phyloP scores from a whole-genome alignment of 192 early-diverging fungal genomes.

The Linderina pennispora region DNA sequence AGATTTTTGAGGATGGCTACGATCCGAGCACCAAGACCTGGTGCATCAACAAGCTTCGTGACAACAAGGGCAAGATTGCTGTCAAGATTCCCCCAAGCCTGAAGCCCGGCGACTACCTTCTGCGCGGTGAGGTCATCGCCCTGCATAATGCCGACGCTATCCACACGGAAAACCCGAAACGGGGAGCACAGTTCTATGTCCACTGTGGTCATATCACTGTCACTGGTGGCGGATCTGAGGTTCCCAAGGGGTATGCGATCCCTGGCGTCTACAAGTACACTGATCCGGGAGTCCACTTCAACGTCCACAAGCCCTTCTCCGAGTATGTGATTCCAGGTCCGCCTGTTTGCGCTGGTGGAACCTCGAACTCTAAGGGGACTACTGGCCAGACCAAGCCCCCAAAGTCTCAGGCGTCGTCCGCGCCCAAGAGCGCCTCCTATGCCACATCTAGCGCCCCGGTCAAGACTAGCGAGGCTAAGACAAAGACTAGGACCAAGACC shows the following conservation, averaged over 20 bases:
- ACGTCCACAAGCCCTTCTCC: neutral
- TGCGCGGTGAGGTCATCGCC: neutral
- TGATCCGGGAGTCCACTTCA: neutral
- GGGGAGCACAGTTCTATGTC: neutral
- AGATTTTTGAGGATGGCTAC: slow-evolving; percentile 2
- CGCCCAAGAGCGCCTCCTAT: too few species aligned
- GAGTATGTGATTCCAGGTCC: neutral
- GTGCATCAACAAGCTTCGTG: neutral
- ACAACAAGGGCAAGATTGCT: neutral
- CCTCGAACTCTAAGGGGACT: too few species aligned
- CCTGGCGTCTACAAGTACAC: neutral
- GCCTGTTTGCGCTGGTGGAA: neutral
- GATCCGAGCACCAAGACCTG: neutral
- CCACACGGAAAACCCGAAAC: neutral
- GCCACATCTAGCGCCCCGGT: too few species aligned
- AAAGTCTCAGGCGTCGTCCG: too few species aligned
- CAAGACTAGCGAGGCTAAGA: too few species aligned
- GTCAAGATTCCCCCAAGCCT: neutral
- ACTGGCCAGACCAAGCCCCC: too few species aligned
- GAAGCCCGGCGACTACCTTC: neutral
- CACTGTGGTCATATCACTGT: neutral
- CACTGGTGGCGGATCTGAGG: neutral
- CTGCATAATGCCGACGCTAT: neutral
- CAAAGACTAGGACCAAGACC: too few species aligned
- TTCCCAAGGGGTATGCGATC: neutral